Evolutionary conservation across 2,329 filamentous ascomycete genomes (phyloP), one percentile per base, ranked within the genome.

Genomic region (Aspergillaceae sp.): DNA sequence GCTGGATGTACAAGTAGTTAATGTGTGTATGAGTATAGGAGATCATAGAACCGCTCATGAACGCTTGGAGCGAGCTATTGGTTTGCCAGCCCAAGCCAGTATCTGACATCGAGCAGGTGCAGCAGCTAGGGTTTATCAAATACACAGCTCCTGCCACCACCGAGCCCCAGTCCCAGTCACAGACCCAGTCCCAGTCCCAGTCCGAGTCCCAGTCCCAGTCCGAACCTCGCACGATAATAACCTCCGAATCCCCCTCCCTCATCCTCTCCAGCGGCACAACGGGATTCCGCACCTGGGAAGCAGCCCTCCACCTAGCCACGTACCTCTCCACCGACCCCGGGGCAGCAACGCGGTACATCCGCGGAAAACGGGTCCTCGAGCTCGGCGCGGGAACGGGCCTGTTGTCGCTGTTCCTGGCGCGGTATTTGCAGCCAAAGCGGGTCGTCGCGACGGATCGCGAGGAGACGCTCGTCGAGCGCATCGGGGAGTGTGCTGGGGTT

Each of bases 31-130:
- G 19, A 19, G 19, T 38, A 52, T 68, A 96, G 90, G 88, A 84
- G 64, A 82, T 95, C 41, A 88, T 84, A 51, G 87, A 94, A 66
- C 76, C 84, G 64, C 77, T 96, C 57, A 86, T 91, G 77, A 73
- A 74, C 46, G 72, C 74, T 34, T 75, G 94, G 55, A 80, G 83
- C 45, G 66, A 73, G 49, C 74, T 92, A 27, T 74, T 94, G 47
- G 73, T 76, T 19, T 19, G 19, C 19, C 73, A 76, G 29, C 78
- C 80, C 10, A 67, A 85, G 10, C 80, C 78, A n/a, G 75, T 81
- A 19, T 82, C 88, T 59, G 63, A 19, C 19, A 19, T 76, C 28
- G 70, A 75, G 35, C 78, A 82, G 46, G 85, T 80, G 27, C 87
- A 90, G 66, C 62, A 81, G 57, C 85, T 85, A 61, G 80, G 80